Evolutionary conservation across 768 basidiomycete genomes (phyloP), one percentile per base, ranked within the genome.

Genomic region (Hysterangium stoloniferum): DNA sequence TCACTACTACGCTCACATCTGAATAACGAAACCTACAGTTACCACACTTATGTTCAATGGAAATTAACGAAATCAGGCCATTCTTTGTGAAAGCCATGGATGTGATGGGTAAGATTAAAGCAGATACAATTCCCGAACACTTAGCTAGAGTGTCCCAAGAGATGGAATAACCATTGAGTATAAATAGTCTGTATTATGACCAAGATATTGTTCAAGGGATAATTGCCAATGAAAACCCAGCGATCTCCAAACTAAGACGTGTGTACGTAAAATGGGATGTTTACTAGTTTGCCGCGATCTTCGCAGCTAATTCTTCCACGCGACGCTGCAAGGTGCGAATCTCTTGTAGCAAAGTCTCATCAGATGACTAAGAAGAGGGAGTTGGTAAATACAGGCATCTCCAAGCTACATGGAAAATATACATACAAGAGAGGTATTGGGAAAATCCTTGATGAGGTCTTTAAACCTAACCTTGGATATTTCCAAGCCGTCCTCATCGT

Each of bases 61-160:
- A 96, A 65, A 87, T 96, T 67, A 91, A 92, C 68, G 93, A 95
- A 63, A 86, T 95, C 57, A 76, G 90, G 32, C 89, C 92, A 2
- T 88, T 89, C 70, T 93, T 94, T 59, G 71, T 85, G 29, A 81
- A 80, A 56, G 78, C 89, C 1, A 92, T 93, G 88, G 73, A 76
- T 52, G 66, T 86, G 37, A 67, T 90, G 37, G 79, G 74, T 0
- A 79, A 84, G 54, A 71, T 90, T 8, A 45, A 52, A 35, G n/a
- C 45, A 13, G 56, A 55, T 20, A 34, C 52, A 15, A 22, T 35
- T 19, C 31, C 49, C 25, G 38, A 29, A 1, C 20, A 54, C 29
- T 29, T 52, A n/a, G 52, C 42, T 22, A 46, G 41, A 42, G 25
- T 27, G 11, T 22, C 29, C 19, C 17, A 45, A 25, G 24, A 45